Conservation (phyloP, 1,284 basidiomycete genomes). For the Malassezia equina region DNA sequence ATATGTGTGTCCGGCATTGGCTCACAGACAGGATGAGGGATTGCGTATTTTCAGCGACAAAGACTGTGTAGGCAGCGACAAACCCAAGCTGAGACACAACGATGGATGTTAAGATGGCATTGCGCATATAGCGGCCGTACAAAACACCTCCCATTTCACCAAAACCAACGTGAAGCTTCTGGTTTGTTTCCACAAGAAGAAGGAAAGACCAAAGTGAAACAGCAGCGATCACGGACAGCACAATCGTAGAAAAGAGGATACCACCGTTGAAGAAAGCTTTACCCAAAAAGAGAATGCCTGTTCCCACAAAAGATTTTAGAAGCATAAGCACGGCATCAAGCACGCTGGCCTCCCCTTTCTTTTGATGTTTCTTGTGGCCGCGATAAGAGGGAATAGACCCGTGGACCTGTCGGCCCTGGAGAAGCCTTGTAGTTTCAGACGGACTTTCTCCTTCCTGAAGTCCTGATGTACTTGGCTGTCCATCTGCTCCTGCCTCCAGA, state of each 20-base stretch:
- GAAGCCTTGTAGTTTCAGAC: slow-evolving; percentile 30
- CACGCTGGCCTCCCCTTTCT: slow-evolving; percentile 32
- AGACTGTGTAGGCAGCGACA: slow-evolving; percentile 84
- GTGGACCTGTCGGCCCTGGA: slow-evolving; percentile 21
- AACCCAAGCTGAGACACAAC: slow-evolving; percentile 79
- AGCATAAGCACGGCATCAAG: slow-evolving; percentile 47
- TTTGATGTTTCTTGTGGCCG: slow-evolving; percentile 2
- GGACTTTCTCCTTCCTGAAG: slow-evolving; percentile 19
- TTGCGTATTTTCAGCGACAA: slow-evolving; percentile 82
- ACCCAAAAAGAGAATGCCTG: slow-evolving; percentile 87
- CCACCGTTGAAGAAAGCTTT: slow-evolving; percentile 97
- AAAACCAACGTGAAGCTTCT: slow-evolving; percentile 80
- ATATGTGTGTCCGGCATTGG: slow-evolving; percentile 62
- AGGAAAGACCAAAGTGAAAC: slow-evolving; percentile 91
- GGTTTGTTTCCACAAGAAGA: slow-evolving; percentile 76
- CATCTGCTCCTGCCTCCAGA: slow-evolving; percentile 19
- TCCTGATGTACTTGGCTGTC: slow-evolving; percentile 14
- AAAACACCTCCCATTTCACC: slow-evolving; percentile 90
- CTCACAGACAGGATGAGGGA: slow-evolving; percentile 73
- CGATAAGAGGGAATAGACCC: slow-evolving; percentile 6
- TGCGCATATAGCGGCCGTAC: slow-evolving; percentile 87
- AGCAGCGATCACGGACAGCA: slow-evolving; percentile 69
- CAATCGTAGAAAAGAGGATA: slow-evolving; percentile 73
- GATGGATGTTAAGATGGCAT: slow-evolving; percentile 76
- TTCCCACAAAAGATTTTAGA: slow-evolving; percentile 84